phyloP scores from a whole-genome alignment of 371 early-diverging fungal genomes.

The Capillidium rhysosporum region DNA sequence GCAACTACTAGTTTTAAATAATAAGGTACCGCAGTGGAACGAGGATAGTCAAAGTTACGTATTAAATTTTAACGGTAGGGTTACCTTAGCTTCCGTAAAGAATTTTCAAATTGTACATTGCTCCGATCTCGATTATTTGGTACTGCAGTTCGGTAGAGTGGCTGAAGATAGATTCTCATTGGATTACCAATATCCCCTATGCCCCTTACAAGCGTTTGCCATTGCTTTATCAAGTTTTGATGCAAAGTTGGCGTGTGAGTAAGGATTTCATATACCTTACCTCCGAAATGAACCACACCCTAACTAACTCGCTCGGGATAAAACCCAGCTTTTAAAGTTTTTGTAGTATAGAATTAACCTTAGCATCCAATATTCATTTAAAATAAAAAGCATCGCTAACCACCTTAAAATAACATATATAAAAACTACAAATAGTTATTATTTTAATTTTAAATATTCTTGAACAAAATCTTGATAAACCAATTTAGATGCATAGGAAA shows the following conservation, averaged over 20 bases:
- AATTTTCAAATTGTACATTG: conserved; percentile 95
- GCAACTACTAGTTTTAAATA: conserved; percentile 55
- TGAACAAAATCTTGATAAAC: too few species aligned
- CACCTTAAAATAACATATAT: too few species aligned
- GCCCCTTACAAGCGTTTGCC: conserved; percentile 79
- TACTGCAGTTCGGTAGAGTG: conserved; percentile 89
- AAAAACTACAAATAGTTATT: too few species aligned
- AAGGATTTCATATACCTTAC: conserved; percentile 1
- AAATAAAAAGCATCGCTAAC: too few species aligned
- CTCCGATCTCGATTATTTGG: conserved; percentile 80
- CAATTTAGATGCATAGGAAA: too few species aligned
- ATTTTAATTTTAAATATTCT: too few species aligned
- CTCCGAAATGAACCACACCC: too few species aligned
- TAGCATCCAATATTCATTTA: too few species aligned
- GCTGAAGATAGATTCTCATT: conserved; percentile 66
- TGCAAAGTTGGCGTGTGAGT: conserved; percentile 78
- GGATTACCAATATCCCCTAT: conserved; percentile 91
- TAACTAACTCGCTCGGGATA: too few species aligned
- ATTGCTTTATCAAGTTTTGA: conserved; percentile 85
- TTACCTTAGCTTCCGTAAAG: conserved; percentile 88
- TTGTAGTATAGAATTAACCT: too few species aligned
- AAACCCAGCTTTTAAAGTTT: too few species aligned
- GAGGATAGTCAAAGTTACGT: conserved; percentile 87
- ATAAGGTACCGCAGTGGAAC: conserved; percentile 87
- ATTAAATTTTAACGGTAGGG: conserved; percentile 86